Conservation (phyloP, 257 asterid species). For the Prunella vulgaris region DNA sequence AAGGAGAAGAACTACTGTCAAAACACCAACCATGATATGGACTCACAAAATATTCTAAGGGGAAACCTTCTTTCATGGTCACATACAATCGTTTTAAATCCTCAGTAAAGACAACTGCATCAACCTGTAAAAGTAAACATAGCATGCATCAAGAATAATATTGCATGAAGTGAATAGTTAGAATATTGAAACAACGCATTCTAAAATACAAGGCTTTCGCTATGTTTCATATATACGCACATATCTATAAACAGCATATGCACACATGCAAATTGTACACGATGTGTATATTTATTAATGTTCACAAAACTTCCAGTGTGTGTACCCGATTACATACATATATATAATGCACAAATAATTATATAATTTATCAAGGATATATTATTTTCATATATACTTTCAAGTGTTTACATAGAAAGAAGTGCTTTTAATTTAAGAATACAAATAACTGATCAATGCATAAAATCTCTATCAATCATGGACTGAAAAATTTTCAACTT, state of each 20-base stretch:
- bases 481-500: neutral
- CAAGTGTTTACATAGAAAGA: neutral
- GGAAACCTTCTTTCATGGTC: conserved; percentile 99
- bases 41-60: conserved; percentile 88
- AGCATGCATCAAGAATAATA: conserved; percentile 10
- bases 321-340: neutral
- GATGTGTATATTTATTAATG: neutral
- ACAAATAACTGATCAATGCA: neutral
- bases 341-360: neutral
- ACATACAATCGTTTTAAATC: conserved; percentile 86
- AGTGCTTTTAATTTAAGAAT: neutral
- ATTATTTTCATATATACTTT: neutral
- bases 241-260: neutral
- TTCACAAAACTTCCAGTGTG: neutral
- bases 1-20: conserved; percentile 14
- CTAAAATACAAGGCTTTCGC: neutral
- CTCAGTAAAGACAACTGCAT: conserved; percentile 91
- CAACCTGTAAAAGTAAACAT: conserved; percentile 53
- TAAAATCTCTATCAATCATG: neutral
- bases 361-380: neutral
- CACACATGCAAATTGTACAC: neutral
- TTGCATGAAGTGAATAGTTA: neutral
- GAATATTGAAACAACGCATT: neutral
- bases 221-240: neutral
- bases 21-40: conserved; percentile 17